Evolutionary conservation across 2,329 filamentous ascomycete genomes (phyloP).

Genomic region (Trichoderma semiorbis): DNA sequence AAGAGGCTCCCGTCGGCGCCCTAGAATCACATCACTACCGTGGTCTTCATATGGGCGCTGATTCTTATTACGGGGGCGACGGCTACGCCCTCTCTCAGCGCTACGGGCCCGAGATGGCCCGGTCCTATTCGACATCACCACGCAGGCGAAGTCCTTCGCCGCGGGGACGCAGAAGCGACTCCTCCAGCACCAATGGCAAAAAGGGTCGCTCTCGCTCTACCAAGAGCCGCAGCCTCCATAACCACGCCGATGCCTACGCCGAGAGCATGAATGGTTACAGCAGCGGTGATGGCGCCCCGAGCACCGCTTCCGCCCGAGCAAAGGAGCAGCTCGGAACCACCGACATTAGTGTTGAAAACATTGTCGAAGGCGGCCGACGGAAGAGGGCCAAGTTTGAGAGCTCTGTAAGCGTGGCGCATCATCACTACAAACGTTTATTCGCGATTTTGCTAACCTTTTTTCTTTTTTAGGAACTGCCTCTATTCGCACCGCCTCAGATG

Average conservation of each 20-base stretch:
- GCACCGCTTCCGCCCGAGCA: conserved; percentile 67
- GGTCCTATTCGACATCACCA: conserved; percentile 67
- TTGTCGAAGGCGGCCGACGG: conserved; percentile 91
- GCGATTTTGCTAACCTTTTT: conserved; percentile 32
- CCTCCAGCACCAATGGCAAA: conserved; percentile 59
- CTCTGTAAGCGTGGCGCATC: conserved; percentile 65
- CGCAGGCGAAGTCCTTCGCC: conserved; percentile 77
- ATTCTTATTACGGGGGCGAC: conserved; percentile 54
- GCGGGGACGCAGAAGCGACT: conserved; percentile 72
- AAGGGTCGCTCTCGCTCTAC: conserved; percentile 66
- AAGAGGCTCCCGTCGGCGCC: conserved; percentile 48
- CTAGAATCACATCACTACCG: conserved; percentile 54
- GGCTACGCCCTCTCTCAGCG: conserved; percentile 49
- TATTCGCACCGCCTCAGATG: conserved; percentile 93
- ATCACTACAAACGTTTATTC: not conserved
- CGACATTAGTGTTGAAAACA: conserved; percentile 97
- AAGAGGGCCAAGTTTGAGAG: conserved; percentile 95
- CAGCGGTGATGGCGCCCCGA: conserved; percentile 78
- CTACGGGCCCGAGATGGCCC: conserved; percentile 59
- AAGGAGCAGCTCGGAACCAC: conserved; percentile 90
- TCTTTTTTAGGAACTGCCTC: conserved; percentile 72
- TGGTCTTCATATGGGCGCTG: conserved; percentile 48
- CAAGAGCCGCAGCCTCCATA: conserved; percentile 57
- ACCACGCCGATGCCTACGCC: conserved; percentile 56
- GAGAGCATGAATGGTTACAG: conserved; percentile 75